Conservation (phyloP, 495 filamentous ascomycete species). For the Penicillium salamii region DNA sequence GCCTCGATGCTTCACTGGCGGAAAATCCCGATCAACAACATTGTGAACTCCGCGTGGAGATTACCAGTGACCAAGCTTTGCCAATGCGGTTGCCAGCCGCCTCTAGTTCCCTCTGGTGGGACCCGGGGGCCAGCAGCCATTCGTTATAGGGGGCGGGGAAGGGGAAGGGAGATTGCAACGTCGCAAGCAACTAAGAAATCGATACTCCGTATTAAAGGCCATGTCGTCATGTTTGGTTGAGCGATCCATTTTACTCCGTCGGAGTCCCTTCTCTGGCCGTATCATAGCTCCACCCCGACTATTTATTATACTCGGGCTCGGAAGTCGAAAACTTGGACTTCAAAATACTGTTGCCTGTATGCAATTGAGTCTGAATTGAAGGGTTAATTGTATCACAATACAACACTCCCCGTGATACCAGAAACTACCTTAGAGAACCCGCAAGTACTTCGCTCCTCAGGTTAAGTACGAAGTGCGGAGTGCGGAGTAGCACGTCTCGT, state of each 20-base stretch:
- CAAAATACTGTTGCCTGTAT: too few relatives aligned
- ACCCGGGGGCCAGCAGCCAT: constrained; percentile 1
- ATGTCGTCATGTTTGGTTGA: constrained; percentile 3
- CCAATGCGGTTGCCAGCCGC: background rate
- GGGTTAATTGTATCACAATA: too few relatives aligned
- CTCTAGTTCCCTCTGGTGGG: background rate
- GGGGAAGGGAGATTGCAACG: constrained; percentile 13
- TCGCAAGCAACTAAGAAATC: constrained; percentile 17
- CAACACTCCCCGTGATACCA: too few relatives aligned
- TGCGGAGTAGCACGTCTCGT: too few relatives aligned
- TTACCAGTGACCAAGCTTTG: constrained; percentile 6
- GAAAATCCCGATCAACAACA: background rate
- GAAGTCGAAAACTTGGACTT: too few relatives aligned
- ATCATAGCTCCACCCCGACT: too few relatives aligned
- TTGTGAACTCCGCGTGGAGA: background rate
- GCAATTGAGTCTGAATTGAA: too few relatives aligned
- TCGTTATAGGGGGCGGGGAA: constrained; percentile 4
- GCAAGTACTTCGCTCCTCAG: too few relatives aligned
- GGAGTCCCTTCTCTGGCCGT: background rate
- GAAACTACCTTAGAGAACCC: too few relatives aligned
- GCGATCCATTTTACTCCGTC: background rate
- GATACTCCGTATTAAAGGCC: constrained; percentile 3
- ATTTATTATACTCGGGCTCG: too few relatives aligned
- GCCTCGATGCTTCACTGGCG: background rate
- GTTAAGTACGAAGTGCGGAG: too few relatives aligned